Base-by-base conservation (phyloP, 306 rosid species). In the Dalbergia cochinchinensis region DNA sequence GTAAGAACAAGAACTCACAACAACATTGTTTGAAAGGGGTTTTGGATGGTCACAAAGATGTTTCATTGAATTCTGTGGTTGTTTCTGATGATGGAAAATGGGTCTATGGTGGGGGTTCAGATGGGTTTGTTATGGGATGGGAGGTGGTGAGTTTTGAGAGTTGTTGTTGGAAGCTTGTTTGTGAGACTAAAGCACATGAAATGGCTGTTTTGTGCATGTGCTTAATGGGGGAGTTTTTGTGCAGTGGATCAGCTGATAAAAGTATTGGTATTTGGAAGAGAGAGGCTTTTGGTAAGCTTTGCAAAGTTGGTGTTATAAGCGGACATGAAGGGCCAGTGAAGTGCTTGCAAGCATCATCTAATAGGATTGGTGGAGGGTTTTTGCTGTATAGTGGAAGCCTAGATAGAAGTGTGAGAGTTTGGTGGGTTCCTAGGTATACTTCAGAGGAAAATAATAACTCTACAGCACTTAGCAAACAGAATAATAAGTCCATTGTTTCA, bases 291-390 rank as follows among this genome's bases (percentile, higher is more conserved):
- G 97, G 97, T 13, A 90, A 83, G 80, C 73, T 95, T 73, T 75
- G 89, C 78, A 95, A 84, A 77, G 78, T 95, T 80, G 91, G 92
- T 4, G 76, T 87, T 0, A 83, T 95, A 33, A 67, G 34, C 60
- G 99, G 99, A 11, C 99, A 95, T 83, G 88, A 89, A 87, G 99
- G 99, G 4, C 99, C 99, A 26, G 94, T 95, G 20, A 95, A 91
- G 83, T 92, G 99, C 64, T 87, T 95, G 86, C 98, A 95, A 71
- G 96, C 88, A 7, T 89, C 90, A 5, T 71, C 85, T 14, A 82
- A 67, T 74, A 85, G 82, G 72, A 84, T 92, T 79, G 97, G 94
- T 5, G 91, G 83, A 9, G 99, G 99, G 0, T 90, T 95, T 77
- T 83, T 95, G 83, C 75, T 95, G 14, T 95, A 95, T 5, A 95